Conservation (phyloP, 192 early-diverging fungal genomes). For the Podochytrium sp. region DNA sequence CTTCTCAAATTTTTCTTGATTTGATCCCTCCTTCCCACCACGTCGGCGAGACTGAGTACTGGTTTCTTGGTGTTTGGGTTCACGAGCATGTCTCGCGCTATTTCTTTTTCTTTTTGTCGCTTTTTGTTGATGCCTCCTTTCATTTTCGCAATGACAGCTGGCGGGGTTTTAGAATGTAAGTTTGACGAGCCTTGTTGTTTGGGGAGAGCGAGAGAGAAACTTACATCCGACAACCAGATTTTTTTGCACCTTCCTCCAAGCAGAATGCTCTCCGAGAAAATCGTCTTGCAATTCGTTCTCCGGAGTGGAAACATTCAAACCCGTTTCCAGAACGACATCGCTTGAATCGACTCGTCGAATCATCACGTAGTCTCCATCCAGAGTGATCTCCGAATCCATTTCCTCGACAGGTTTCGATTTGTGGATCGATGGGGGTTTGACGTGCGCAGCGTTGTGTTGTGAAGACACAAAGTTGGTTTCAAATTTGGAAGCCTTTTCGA, state of each 20-base stretch:
- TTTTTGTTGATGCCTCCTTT: no score
- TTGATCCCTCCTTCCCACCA: not conserved
- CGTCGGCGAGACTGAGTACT: not conserved
- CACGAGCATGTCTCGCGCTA: not conserved
- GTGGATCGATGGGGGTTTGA: not conserved
- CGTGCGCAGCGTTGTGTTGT: slow-evolving; percentile 23
- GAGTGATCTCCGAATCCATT: not conserved
- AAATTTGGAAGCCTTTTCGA: slow-evolving; percentile 24
- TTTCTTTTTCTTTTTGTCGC: not conserved
- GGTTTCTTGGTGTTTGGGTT: slow-evolving; percentile 15
- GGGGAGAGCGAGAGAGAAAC: no score
- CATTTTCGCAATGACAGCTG: no score
- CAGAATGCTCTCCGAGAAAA: not conserved
- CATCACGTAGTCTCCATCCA: slow-evolving; percentile 8
- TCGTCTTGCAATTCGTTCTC: not conserved
- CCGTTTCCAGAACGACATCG: not conserved
- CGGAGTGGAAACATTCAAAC: slow-evolving; percentile 12
- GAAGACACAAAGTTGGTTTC: slow-evolving; percentile 10
- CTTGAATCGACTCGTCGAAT: slow-evolving; percentile 1
- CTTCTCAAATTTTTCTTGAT: slow-evolving; percentile 13
- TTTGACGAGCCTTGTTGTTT: not conserved
- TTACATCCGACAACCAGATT: slow-evolving; percentile 16
- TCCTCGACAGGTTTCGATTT: not conserved
- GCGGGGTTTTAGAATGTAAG: not conserved
- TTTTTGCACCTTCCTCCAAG: slow-evolving; percentile 10